Conservation (phyloP, 805 yeast genomes). For the Kodamaea leandrae region DNA sequence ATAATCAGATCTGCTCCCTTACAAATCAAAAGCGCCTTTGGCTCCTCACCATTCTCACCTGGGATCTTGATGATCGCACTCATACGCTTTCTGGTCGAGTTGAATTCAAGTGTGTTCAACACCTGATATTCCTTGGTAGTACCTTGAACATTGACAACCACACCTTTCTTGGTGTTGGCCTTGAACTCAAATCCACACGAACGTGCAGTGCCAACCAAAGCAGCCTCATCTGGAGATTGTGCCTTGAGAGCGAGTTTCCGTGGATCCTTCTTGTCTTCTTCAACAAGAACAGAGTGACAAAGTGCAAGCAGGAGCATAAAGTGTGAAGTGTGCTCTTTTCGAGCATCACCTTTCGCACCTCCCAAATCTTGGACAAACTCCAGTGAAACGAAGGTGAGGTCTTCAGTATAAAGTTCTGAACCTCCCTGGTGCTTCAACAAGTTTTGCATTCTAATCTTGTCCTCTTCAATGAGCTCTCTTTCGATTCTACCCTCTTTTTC, state of each 20-base stretch:
- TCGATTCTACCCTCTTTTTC: conserved; percentile 45
- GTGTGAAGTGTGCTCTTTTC: conserved; percentile 61
- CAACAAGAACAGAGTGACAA: conserved; percentile 77
- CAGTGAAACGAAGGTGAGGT: conserved; percentile 66
- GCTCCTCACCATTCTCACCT: conserved; percentile 22
- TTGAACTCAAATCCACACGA: conserved; percentile 69
- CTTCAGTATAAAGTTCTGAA: conserved; percentile 53
- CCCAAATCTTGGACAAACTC: conserved; percentile 61
- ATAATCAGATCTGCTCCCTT: conserved; percentile 86
- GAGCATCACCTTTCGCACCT: conserved; percentile 50
- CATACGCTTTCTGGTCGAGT: conserved; percentile 86
- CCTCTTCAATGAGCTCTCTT: conserved; percentile 39
- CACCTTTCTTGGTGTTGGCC: conserved; percentile 65
- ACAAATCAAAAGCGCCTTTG: conserved; percentile 64
- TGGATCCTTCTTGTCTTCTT: conserved; percentile 60
- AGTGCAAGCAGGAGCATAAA: conserved; percentile 74
- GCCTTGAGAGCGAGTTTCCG: conserved; percentile 60
- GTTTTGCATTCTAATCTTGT: conserved; percentile 47
- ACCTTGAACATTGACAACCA: conserved; percentile 68
- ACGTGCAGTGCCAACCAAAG: conserved; percentile 78
- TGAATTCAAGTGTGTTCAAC: conserved; percentile 70
- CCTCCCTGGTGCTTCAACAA: conserved; percentile 28
- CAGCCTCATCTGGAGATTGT: conserved; percentile 86
- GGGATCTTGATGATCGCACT: conserved; percentile 76
- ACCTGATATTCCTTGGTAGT: conserved; percentile 67